Evolutionary conservation across 2,329 filamentous ascomycete genomes (phyloP).

Genomic region (Chaetothyriales sp.): DNA sequence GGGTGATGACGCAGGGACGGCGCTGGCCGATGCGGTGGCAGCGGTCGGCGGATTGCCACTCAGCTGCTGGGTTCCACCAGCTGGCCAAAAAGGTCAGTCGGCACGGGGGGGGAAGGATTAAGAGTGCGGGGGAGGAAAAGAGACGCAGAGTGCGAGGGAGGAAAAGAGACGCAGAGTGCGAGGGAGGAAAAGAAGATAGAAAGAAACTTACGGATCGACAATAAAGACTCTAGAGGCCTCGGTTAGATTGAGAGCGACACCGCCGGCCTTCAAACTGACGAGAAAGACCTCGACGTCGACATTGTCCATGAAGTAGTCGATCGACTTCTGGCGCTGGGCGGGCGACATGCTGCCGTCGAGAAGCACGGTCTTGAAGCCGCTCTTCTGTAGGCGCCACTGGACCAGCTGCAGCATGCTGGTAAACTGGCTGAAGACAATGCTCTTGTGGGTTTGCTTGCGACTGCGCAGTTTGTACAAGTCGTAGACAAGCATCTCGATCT

Average conservation of each 20-base stretch:
- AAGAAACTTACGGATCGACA: constrained; percentile 66
- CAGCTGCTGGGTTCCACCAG: constrained; percentile 99
- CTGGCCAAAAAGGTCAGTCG: constrained; percentile 30
- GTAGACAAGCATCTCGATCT: constrained; percentile 92
- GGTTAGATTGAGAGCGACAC: constrained; percentile 87
- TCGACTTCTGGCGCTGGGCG: constrained; percentile 79
- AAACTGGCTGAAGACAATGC: constrained; percentile 94
- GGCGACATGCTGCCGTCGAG: constrained; percentile 96
- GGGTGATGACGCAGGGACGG: constrained; percentile 83
- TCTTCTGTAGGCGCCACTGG: constrained; percentile 88
- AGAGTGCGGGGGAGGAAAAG: background rate
- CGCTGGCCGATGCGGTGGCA: constrained; percentile 93
- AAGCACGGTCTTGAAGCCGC: constrained; percentile 98
- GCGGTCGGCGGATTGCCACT: constrained; percentile 94
- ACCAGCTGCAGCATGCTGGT: constrained; percentile 95
- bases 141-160: background rate
- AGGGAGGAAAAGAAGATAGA: background rate
- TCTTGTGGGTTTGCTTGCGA: constrained; percentile 87
- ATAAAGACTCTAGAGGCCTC: constrained; percentile 94
- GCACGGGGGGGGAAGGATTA: background rate
- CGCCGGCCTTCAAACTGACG: constrained; percentile 89
- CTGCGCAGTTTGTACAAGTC: constrained; percentile 84
- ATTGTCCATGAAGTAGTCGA: constrained; percentile 94
- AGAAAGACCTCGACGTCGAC: constrained; percentile 90
- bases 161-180: background rate